Evolutionary conservation across 2,329 filamentous ascomycete genomes (phyloP), one percentile per base, ranked within the genome.

Genomic region (Exserohilum rostratum): DNA sequence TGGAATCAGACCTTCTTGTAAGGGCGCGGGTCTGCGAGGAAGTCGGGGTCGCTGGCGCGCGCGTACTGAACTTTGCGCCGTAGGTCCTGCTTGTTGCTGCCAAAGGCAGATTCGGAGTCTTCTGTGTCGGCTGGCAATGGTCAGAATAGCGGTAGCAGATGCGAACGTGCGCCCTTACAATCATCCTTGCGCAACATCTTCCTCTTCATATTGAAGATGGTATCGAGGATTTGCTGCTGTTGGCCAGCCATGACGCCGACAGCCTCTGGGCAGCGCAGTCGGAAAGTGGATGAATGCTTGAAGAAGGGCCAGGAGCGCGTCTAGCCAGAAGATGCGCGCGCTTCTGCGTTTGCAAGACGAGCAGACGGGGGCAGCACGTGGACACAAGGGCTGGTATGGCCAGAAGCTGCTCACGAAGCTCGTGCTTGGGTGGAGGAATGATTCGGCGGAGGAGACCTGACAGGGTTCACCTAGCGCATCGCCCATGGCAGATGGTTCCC

Each of bases 81-180:
- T 40, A 93, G 80, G 73, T 93, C 93, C 75, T 91, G 86, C 57
- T 89, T 89, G 69, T 90, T 87, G 74, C 92, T 92, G 53, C 86
- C 88, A 65, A 84, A 84, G 65, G 84, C 82, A 56, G 87, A 83
- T 65, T 91, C 87, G 50, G 86, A 84, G 56, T 87, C 86, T 74
- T 93, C 90, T 54, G 89, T 90, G 72, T 93, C 90, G 58, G 91
- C 90, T 92, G 76, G 34, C 27, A 18, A 25, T 9, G 12, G 58
- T 71, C 44, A 71, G 68, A 55, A 20, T 12, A 48, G 34, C 18
- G 31, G 31, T 33, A 13, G 33, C 17, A 45, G 29, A 40, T 34
- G 43, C 13, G n/a, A 30, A 25, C 5, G 3, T 18, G 29, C 20
- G 37, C 18, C 6, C 68, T 44, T 67, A 76, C 74, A 70, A 40